Evolutionary conservation across 169 alveolate genomes (phyloP), one percentile per base, ranked within the genome.

Genomic region (Eimeria praecox): DNA sequence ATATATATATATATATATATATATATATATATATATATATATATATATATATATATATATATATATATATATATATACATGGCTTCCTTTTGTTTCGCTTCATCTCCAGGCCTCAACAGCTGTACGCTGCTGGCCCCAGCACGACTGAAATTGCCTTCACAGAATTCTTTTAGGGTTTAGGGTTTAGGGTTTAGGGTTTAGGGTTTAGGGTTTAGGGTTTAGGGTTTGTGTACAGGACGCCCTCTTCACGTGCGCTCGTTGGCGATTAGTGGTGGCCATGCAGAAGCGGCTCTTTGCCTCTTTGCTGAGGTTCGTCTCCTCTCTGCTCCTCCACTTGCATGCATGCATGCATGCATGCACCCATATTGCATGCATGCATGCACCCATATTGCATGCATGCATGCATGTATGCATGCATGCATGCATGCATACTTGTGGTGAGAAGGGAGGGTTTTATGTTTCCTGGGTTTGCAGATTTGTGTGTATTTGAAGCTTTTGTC

Each of bases 201-300:
- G 49, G 42, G 69, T 42, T 46, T 49, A 46, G 71, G 69, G 90
- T 49, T 80, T 80, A 20, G 69, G 90, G 71, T 33, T 49, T 80
- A 24, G 64, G 46, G 90, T 49, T 46, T 42, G 90, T 42, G 46
- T 24, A 24, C 90, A 80, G 90, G 90, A 80, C 24, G 90, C 90
- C 0, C 90, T 80, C 42, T 80, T 80, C 69, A 46, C 90, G 1
- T 80, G 90, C 42, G 69, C 69, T 30, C 64, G 69, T 6, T 80
- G 90, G 90, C 90, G 69, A 8, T 46, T 80, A 71, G 90, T 80
- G 90, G 90, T 80, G 90, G 90, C 64, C 18, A 80, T 80, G 90
- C 90, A 80, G 69, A 80, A 80, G 69, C 90, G 90, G 90, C 69
- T 80, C 9, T 80, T 80, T 46, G 90, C 90, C 24, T 44, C 90